These are phyloP conservation scores for Phaeotremella skinneri DNA, from an alignment of 768 basidiomycete species.

Conservation along the genomic window DNA sequence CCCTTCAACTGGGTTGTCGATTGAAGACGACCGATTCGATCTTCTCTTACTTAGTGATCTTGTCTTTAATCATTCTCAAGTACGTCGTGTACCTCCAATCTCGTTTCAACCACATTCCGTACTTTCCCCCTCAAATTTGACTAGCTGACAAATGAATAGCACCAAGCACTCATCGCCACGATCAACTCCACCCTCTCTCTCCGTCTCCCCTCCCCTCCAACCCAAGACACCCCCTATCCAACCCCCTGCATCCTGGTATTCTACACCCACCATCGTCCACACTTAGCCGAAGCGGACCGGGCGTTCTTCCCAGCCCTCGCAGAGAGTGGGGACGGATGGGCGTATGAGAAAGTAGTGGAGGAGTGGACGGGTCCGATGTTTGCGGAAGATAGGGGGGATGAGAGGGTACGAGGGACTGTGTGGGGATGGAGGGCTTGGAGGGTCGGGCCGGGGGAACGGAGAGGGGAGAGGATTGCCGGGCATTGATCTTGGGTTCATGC, in stretches of 20 bases:
- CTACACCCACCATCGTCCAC: conserved; percentile 83
- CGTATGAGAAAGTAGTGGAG: conserved; percentile 66
- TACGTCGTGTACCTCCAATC: conserved; percentile 40
- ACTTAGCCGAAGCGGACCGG: conserved; percentile 76
- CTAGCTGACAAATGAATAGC: conserved; percentile 56
- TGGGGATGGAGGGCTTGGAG: conserved; percentile 71
- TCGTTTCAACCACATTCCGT: conserved; percentile 17
- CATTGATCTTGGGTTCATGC: too few relatives aligned
- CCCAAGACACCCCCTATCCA: conserved; percentile 15
- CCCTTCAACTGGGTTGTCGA: background rate
- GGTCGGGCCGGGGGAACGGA: conserved; percentile 22
- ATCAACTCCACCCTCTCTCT: conserved; percentile 57
- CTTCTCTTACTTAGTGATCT: conserved; percentile 87
- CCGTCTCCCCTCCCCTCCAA: conserved; percentile 17
- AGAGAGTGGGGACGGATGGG: conserved; percentile 68
- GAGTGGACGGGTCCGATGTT: conserved; percentile 80
- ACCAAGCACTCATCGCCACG: conserved; percentile 73
- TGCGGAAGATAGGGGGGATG: conserved; percentile 77
- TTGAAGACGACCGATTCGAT: conserved; percentile 58
- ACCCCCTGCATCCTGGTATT: conserved; percentile 68
- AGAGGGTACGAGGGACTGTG: conserved; percentile 72
- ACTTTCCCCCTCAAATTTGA: too few relatives aligned
- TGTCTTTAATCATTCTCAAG: conserved; percentile 92
- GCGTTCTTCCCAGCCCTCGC: conserved; percentile 62
- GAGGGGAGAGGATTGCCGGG: conserved; percentile 11